These are phyloP conservation scores for Trypanosoma rangeli DNA, from an alignment of 208 protist species.

Conservation along the genomic window DNA sequence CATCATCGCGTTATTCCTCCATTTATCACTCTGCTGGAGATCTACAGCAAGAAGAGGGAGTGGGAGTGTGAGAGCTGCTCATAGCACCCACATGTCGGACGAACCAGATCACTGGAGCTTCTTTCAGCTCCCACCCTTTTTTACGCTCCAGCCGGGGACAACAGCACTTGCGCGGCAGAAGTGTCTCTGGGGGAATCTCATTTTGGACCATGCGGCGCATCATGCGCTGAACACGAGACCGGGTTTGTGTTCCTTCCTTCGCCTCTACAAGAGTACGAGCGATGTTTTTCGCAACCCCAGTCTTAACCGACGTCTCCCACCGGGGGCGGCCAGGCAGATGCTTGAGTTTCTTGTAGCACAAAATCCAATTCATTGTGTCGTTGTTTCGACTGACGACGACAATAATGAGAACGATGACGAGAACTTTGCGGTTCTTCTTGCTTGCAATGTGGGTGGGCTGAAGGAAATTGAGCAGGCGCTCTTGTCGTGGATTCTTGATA, in stretches of 20 bases:
- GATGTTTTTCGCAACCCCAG: conserved; percentile 74
- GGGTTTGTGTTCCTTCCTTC: conserved; percentile 41
- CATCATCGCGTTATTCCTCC: background rate
- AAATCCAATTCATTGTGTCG: conserved; percentile 60
- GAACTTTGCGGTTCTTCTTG: conserved; percentile 71
- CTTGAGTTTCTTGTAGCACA: conserved; percentile 56
- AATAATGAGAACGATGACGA: conserved; percentile 30
- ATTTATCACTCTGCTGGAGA: background rate
- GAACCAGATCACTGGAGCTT: conserved; percentile 75
- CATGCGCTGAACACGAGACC: conserved; percentile 37
- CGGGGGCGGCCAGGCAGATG: conserved; percentile 52
- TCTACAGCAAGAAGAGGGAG: conserved; percentile 2
- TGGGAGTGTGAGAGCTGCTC: background rate
- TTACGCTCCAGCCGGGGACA: conserved; percentile 72
- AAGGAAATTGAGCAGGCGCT: conserved; percentile 67
- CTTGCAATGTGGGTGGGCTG: conserved; percentile 61
- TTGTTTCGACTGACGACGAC: conserved; percentile 34
- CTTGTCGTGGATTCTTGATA: conserved; percentile 74
- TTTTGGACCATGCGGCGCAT: conserved; percentile 80
- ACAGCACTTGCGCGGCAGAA: conserved; percentile 58
- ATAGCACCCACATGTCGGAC: conserved; percentile 14
- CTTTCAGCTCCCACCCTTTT: conserved; percentile 84
- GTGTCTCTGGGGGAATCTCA: conserved; percentile 55
- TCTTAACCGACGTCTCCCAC: conserved; percentile 62
- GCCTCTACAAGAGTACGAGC: conserved; percentile 67